phyloP scores from a whole-genome alignment of 106 monocot species.

The Posidonia australis region DNA sequence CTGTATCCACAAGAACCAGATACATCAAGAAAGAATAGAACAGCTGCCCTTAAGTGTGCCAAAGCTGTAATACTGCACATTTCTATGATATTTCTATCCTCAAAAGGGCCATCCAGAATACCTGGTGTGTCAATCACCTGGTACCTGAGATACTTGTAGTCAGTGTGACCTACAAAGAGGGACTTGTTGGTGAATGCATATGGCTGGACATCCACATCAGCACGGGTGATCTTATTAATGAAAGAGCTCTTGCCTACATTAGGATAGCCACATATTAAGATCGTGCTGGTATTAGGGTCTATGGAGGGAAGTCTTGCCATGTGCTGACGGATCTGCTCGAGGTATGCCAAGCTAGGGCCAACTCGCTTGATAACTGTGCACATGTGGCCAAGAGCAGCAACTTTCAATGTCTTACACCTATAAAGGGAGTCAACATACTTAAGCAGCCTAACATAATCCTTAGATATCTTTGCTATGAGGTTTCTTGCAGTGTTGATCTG shows the following conservation, averaged over 20 bases:
- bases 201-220: constrained; percentile 97
- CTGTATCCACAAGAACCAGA: constrained; percentile 94
- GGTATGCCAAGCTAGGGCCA: constrained; percentile 78
- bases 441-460: constrained; percentile 82
- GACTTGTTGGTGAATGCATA: constrained; percentile 96
- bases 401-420: constrained; percentile 86
- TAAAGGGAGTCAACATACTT: constrained; percentile 96
- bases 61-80: constrained; percentile 98
- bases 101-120: constrained; percentile 84
- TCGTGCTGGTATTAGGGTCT: constrained; percentile 88
- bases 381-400: constrained; percentile 93
- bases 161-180: constrained; percentile 92
- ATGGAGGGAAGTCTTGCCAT: constrained; percentile 95
- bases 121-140: constrained; percentile 98
- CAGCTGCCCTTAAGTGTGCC: constrained; percentile 68
- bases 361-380: constrained; percentile 74
- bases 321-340: constrained; percentile 89
- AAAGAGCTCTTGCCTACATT: constrained; percentile 99
- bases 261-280: constrained; percentile 90
- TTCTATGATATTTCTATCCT: constrained; percentile 93
- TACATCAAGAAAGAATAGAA: constrained; percentile 84
- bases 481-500: constrained; percentile 92
- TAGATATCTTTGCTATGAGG: constrained; percentile 67
- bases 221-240: constrained; percentile 84
- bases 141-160: constrained; percentile 93